phyloP scores from a whole-genome alignment of 2,329 filamentous ascomycete genomes.

The Trichophyton simii region DNA sequence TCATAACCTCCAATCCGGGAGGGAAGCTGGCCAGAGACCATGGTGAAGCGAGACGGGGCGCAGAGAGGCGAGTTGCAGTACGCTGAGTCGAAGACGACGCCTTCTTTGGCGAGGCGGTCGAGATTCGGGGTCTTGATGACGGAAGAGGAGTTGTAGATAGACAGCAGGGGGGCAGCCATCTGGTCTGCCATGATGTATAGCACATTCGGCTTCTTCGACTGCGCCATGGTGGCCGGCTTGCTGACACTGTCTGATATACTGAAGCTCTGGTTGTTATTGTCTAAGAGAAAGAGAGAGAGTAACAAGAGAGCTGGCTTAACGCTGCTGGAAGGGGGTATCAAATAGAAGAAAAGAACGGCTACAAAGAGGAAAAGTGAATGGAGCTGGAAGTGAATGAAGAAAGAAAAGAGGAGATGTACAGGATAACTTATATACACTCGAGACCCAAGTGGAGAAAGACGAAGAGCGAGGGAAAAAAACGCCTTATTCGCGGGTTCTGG shows the following conservation, averaged over 20 bases:
- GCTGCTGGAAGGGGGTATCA: not conserved
- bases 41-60: slow-evolving; percentile 82
- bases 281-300: not conserved
- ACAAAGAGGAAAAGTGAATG: not conserved
- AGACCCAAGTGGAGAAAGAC: not conserved
- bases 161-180: slow-evolving; percentile 76
- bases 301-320: not conserved
- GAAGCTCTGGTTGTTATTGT: too few species aligned
- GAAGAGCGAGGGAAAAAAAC: not conserved
- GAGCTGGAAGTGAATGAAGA: not conserved
- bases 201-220: slow-evolving; percentile 54
- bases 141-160: slow-evolving; percentile 79
- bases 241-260: too few species aligned
- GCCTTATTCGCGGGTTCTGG: not conserved
- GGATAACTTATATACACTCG: not conserved
- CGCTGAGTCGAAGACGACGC: slow-evolving; percentile 83
- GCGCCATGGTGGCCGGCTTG: slow-evolving; percentile 6
- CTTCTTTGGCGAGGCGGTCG: slow-evolving; percentile 64
- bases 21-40: slow-evolving; percentile 84
- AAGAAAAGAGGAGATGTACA: not conserved
- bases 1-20: slow-evolving; percentile 88
- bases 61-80: slow-evolving; percentile 92
- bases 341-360: not conserved
- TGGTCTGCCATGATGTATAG: slow-evolving; percentile 97
- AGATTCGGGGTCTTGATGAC: slow-evolving; percentile 88